Evolutionary conservation across 2,329 filamentous ascomycete genomes (phyloP).

Genomic region (Cryphonectria nitschkei): DNA sequence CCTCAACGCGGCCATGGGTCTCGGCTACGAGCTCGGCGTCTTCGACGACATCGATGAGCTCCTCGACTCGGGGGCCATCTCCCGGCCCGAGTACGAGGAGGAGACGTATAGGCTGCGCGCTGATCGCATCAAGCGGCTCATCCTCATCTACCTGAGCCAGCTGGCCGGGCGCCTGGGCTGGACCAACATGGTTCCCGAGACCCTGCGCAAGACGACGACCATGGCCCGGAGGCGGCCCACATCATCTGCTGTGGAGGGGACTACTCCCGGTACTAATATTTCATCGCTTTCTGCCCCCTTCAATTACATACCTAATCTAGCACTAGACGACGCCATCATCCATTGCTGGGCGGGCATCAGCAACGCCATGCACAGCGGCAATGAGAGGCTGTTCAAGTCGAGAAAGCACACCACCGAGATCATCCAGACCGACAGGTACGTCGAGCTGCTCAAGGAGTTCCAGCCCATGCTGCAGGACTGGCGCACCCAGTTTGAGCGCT

Average conservation of each 20-base stretch:
- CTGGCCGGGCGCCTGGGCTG: constrained; percentile 90
- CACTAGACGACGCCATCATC: constrained; percentile 70
- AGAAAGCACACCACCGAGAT: constrained; percentile 86
- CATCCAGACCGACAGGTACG: constrained; percentile 84
- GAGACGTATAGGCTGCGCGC: constrained; percentile 77
- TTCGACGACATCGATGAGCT: constrained; percentile 87
- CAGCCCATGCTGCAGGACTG: constrained; percentile 78
- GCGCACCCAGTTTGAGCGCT: constrained; percentile 81
- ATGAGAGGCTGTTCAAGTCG: constrained; percentile 85
- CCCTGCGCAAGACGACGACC: constrained; percentile 58
- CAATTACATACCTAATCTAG: constrained; percentile 69
- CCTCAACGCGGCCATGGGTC: constrained; percentile 83
- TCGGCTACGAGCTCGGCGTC: constrained; percentile 92
- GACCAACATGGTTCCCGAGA: constrained; percentile 87
- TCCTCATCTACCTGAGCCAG: constrained; percentile 91
- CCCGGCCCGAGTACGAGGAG: constrained; percentile 71
- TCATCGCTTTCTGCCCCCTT: constrained; percentile 62
- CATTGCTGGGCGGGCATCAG: constrained; percentile 96
- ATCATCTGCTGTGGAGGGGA: constrained; percentile 53
- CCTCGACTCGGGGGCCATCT: constrained; percentile 61
- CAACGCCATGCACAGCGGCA: constrained; percentile 87
- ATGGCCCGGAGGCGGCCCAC: constrained; percentile 47
- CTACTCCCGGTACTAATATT: constrained; percentile 62
- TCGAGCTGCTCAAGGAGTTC: constrained; percentile 78
- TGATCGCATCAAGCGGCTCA: constrained; percentile 79